Evolutionary conservation across 352 stramenopile genomes (phyloP), one percentile per base, ranked within the genome.

Genomic region (Saprolegnia parasitica): DNA sequence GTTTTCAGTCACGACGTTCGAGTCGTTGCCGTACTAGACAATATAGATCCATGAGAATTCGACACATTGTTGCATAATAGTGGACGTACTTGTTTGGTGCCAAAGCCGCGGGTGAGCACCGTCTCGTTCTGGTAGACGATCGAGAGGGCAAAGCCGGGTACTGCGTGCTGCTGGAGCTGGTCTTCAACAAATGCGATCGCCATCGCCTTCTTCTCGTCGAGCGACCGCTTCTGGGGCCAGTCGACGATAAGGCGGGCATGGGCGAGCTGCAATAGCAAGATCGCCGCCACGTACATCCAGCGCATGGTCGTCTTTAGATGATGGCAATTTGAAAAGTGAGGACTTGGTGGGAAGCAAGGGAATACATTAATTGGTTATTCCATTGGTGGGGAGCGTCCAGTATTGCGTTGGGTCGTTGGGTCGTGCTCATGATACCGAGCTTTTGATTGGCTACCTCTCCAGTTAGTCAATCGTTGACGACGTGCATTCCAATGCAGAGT

Each of bases 1-100:
- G 15, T 77, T 72, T 32, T 63, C 72, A 1, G 78, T 78, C 32
- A 88, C 80, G 0, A 57, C 29, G 42, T 67, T 84, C 13, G 32
- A 46, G 6, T 20, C 37, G 32, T 72, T 72, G 42, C 65, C 65
- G 4, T 42, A 52, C 65, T 72, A 55, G 20, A 61, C 32, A 32
- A 52, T 52, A n/a, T n/a, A n/a, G n/a, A n/a, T 46, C 39, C 39
- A 16, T 46, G 8, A 16, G 39, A 46, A 15, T 8, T n/a, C n/a
- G n/a, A n/a, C n/a, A n/a, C 39, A 8, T 46, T 46, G 15, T 8
- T 15, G n/a, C n/a, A n/a, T n/a, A n/a, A n/a, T n/a, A n/a, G n/a
- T 15, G 39, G 8, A 15, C 39, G 39, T 46, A 70, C 63, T 29
- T 70, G 18, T 56, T 61, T 70, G 4, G 46, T 46, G 35, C 63